A percentile compares a stretch with the other conserved stretches of the same genome.
These are phyloP conservation scores for Sclerotinia subarctica DNA, from an alignment of 2,329 filamentous ascomycete species.

Conservation along the genomic window DNA sequence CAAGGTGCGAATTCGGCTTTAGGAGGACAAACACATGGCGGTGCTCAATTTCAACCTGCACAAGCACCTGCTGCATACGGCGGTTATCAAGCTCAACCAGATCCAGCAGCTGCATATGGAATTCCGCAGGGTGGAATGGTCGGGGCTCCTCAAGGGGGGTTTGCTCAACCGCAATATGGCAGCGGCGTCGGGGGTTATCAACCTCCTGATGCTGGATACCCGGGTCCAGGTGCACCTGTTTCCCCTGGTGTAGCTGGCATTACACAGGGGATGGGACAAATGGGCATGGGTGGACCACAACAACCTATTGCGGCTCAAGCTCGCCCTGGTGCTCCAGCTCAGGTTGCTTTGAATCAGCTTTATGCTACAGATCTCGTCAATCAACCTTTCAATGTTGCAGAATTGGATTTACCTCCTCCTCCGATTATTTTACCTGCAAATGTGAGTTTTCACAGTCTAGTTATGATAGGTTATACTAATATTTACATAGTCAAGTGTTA, in stretches of 20 bases:
- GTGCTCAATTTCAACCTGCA: slow-evolving; percentile 44
- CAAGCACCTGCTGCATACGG: slow-evolving; percentile 41
- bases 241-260: slow-evolving; percentile 60
- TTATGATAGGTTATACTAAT: slow-evolving; percentile 41
- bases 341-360: slow-evolving; percentile 73
- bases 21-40: slow-evolving; percentile 64
- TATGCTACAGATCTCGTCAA: slow-evolving; percentile 89
- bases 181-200: slow-evolving; percentile 53
- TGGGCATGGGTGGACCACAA: slow-evolving; percentile 58
- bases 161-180: slow-evolving; percentile 37
- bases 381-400: slow-evolving; percentile 89
- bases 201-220: slow-evolving; percentile 64
- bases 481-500: slow-evolving; percentile 70
- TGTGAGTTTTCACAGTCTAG: slow-evolving; percentile 55
- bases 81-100: slow-evolving; percentile 35
- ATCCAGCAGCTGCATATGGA: slow-evolving; percentile 35
- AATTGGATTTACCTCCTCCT: slow-evolving; percentile 87
- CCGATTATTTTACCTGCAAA: slow-evolving; percentile 88
- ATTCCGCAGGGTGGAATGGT: slow-evolving; percentile 33
- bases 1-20: slow-evolving; percentile 74
- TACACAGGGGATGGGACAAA: slow-evolving; percentile 77
- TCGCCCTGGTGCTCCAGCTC: slow-evolving; percentile 48
- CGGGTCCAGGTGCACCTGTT: slow-evolving; percentile 46
- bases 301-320: slow-evolving; percentile 43
- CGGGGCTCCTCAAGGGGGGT: slow-evolving; percentile 40